Evolutionary conservation across 2,329 filamentous ascomycete genomes (phyloP).

Genomic region (Monascus ruber): DNA sequence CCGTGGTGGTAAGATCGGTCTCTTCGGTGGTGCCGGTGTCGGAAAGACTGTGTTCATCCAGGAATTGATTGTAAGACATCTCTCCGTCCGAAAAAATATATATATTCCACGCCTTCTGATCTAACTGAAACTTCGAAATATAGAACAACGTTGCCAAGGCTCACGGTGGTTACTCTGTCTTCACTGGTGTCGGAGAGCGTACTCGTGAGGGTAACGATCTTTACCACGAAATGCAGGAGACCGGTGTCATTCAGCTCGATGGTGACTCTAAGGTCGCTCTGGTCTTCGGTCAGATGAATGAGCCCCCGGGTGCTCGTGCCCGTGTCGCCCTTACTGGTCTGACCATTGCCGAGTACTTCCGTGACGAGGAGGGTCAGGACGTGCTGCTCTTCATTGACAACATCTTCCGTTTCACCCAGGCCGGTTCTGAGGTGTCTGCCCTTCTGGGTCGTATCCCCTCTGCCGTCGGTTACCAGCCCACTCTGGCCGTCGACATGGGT

Average conservation of each 20-base stretch:
- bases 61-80: slow-evolving; percentile 71
- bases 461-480: slow-evolving; percentile 99
- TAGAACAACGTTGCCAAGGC: slow-evolving; percentile 99
- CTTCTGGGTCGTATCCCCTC: slow-evolving; percentile 99
- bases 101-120: no score
- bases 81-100: no score
- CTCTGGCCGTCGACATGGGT: slow-evolving; percentile 98
- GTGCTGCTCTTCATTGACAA: slow-evolving; percentile 99
- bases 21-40: slow-evolving; percentile 99
- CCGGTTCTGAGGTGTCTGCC: slow-evolving; percentile 99
- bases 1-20: slow-evolving; percentile 99
- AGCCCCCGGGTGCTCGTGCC: slow-evolving; percentile 97
- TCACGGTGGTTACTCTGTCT: slow-evolving; percentile 99
- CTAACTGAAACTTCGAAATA: not conserved
- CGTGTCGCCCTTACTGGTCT: slow-evolving; percentile 96
- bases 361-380: slow-evolving; percentile 73
- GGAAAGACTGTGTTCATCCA: slow-evolving; percentile 99
- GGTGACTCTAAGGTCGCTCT: slow-evolving; percentile 99
- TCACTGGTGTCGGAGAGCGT: slow-evolving; percentile 99
- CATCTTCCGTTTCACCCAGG: slow-evolving; percentile 99
- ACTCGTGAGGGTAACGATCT: slow-evolving; percentile 99
- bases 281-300: slow-evolving; percentile 99
- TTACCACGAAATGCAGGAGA: slow-evolving; percentile 99
- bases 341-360: slow-evolving; percentile 62
- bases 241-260: slow-evolving; percentile 96